A percentile compares a stretch with the other conserved stretches of the same genome.
phyloP scores from a whole-genome alignment of 352 stramenopile genomes.

The Elongisporangium undulatum region DNA sequence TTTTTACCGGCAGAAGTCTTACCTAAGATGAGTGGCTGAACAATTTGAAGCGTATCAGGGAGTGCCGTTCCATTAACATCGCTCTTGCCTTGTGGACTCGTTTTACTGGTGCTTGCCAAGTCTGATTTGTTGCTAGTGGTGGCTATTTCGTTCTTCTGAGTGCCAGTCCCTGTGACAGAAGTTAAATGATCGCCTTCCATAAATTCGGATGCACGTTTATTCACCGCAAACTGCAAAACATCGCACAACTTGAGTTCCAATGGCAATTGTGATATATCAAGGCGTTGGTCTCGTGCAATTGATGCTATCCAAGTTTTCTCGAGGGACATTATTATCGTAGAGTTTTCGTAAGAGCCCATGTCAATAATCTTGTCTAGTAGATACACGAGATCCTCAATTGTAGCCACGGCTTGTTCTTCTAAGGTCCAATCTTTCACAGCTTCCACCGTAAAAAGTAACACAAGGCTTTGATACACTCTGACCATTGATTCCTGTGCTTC shows the following conservation, averaged over 20 bases:
- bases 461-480: conserved; percentile 20
- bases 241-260: conserved; percentile 12
- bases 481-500: conserved; percentile 10
- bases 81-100: neutral
- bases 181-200: neutral
- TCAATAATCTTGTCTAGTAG: conserved; percentile 36
- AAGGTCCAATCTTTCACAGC: conserved; percentile 32
- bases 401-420: conserved; percentile 13
- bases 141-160: neutral
- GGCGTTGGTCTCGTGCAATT: conserved; percentile 8
- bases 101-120: neutral
- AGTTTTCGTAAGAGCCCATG: conserved; percentile 1
- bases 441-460: conserved; percentile 27
- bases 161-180: neutral
- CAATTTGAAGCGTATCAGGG: neutral
- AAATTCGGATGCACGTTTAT: conserved; percentile 4
- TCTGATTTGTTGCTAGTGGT: neutral
- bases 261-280: conserved; percentile 23
- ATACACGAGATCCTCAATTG: conserved; percentile 45
- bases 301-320: neutral
- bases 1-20: neutral
- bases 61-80: neutral
- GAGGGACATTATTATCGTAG: neutral
- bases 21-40: conserved; percentile 2
- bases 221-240: conserved; percentile 20